A percentile compares a stretch with the other conserved stretches of the same genome.
Evolutionary conservation across 2,329 filamentous ascomycete genomes (phyloP).

Genomic region (Ophiosphaerella narmari): DNA sequence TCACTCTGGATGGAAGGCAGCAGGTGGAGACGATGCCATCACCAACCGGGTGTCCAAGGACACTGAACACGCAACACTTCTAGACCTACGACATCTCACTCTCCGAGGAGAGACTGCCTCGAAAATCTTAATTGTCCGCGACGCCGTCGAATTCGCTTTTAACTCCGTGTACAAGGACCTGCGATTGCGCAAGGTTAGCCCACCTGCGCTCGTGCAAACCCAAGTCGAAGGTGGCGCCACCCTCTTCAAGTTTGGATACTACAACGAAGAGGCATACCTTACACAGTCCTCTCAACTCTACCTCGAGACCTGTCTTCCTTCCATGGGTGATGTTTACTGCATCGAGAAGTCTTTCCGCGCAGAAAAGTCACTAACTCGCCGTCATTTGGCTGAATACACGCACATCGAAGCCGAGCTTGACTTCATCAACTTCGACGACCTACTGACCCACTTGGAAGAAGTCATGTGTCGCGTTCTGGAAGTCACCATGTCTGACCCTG

Average conservation of each 20-base stretch:
- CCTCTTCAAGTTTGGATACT: conserved; percentile 88
- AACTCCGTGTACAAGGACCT: conserved; percentile 76
- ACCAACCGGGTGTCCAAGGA: conserved; percentile 78
- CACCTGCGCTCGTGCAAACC: conserved; percentile 90
- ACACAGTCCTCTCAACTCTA: conserved; percentile 98
- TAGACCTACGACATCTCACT: conserved; percentile 82
- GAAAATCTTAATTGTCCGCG: conserved; percentile 85
- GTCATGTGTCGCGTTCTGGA: conserved; percentile 87
- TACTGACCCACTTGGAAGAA: conserved; percentile 84
- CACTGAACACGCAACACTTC: conserved; percentile 72
- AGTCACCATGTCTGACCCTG: conserved; percentile 72
- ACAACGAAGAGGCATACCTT: conserved; percentile 86
- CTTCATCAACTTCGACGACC: conserved; percentile 90
- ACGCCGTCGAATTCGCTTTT: conserved; percentile 81
- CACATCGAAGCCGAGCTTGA: conserved; percentile 96
- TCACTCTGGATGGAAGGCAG: conserved; percentile 68
- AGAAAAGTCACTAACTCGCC: conserved; percentile 91
- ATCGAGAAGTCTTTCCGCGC: conserved; percentile 99
- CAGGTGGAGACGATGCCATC: conserved; percentile 87
- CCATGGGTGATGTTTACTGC: conserved; percentile 93
- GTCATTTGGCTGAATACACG: conserved; percentile 94
- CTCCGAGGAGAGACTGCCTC: conserved; percentile 83
- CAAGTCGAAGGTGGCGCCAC: conserved; percentile 93
- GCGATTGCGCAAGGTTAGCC: conserved; percentile 79
- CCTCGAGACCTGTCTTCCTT: conserved; percentile 90